phyloP scores from a whole-genome alignment of 2,329 filamentous ascomycete genomes.

The Monascus ruber region DNA sequence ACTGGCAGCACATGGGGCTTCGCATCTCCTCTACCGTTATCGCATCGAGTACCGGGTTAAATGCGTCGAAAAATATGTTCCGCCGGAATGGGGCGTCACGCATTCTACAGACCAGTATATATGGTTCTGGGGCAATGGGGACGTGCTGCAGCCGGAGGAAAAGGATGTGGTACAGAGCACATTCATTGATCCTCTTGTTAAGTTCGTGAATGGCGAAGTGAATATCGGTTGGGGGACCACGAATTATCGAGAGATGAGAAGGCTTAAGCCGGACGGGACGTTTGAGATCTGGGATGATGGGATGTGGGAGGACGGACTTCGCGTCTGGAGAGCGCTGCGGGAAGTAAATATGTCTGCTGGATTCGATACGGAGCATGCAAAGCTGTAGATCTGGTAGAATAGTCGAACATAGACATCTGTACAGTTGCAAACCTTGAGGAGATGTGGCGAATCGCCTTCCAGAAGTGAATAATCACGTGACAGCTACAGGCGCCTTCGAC shows the following conservation, averaged over 20 bases:
- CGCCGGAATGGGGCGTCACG: conserved; percentile 42
- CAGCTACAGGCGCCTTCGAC: neutral
- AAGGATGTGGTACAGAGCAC: conserved; percentile 27
- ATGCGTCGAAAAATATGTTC: conserved; percentile 33
- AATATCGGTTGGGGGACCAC: conserved; percentile 17
- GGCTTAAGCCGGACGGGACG: conserved; percentile 34
- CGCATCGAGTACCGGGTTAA: conserved; percentile 43
- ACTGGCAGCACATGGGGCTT: conserved; percentile 33
- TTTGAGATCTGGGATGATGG: conserved; percentile 38
- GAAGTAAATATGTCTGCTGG: conserved; percentile 1
- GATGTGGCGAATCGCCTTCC: neutral
- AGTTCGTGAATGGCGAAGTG: conserved; percentile 15
- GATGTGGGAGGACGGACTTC: conserved; percentile 36
- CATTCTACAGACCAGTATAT: conserved; percentile 43
- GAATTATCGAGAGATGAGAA: conserved; percentile 28
- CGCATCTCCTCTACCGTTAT: conserved; percentile 40
- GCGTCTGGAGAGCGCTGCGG: conserved; percentile 34
- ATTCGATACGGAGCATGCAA: no score
- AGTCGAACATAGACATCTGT: no score
- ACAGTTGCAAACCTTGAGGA: no score
- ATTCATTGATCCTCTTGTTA: conserved; percentile 17
- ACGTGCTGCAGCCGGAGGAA: conserved; percentile 31
- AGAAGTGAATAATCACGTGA: neutral
- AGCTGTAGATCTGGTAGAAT: no score
- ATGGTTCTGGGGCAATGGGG: conserved; percentile 46